Evolutionary conservation across 768 basidiomycete genomes (phyloP).

Genomic region (Fistulinella prunicolor): DNA sequence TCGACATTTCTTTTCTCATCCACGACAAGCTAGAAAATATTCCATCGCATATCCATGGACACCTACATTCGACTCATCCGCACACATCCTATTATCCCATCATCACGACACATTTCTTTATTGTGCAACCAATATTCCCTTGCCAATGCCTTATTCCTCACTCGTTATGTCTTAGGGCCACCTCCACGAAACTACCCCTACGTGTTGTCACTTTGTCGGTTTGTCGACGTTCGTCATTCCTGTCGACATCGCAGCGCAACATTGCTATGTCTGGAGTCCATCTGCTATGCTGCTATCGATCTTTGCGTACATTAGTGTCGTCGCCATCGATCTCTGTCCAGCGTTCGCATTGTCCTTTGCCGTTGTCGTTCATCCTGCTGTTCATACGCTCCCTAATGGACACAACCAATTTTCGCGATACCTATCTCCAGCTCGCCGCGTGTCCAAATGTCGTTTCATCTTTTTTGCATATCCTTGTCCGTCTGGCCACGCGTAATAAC

Average conservation of each 20-base stretch:
- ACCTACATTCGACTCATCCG: slow-evolving; percentile 20
- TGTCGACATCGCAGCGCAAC: slow-evolving; percentile 11
- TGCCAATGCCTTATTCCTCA: slow-evolving; percentile 16
- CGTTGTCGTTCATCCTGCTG: slow-evolving; percentile 15
- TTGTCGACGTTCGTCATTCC: slow-evolving; percentile 15
- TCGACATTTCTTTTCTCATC: neutral
- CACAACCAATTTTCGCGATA: slow-evolving; percentile 13
- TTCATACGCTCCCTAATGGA: slow-evolving; percentile 9
- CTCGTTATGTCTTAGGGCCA: slow-evolving; percentile 24
- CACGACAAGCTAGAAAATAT: slow-evolving; percentile 22
- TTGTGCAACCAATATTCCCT: slow-evolving; percentile 26
- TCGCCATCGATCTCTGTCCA: slow-evolving; percentile 17
- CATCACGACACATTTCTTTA: slow-evolving; percentile 28
- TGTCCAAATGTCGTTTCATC: slow-evolving; percentile 8
- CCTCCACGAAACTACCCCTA: slow-evolving; percentile 4
- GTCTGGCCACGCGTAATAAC: slow-evolving; percentile 1
- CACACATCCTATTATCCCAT: slow-evolving; percentile 21
- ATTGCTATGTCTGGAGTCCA: slow-evolving; percentile 17
- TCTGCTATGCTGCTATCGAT: slow-evolving; percentile 27
- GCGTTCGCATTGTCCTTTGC: slow-evolving; percentile 13
- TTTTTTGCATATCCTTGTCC: slow-evolving; percentile 26
- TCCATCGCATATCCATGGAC: slow-evolving; percentile 26
- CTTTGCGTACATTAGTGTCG: slow-evolving; percentile 15
- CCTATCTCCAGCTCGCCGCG: slow-evolving; percentile 8
- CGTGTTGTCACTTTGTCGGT: slow-evolving; percentile 15